These are phyloP conservation scores for Candida awuae DNA, from an alignment of 805 yeast genomes.

Conservation along the genomic window DNA sequence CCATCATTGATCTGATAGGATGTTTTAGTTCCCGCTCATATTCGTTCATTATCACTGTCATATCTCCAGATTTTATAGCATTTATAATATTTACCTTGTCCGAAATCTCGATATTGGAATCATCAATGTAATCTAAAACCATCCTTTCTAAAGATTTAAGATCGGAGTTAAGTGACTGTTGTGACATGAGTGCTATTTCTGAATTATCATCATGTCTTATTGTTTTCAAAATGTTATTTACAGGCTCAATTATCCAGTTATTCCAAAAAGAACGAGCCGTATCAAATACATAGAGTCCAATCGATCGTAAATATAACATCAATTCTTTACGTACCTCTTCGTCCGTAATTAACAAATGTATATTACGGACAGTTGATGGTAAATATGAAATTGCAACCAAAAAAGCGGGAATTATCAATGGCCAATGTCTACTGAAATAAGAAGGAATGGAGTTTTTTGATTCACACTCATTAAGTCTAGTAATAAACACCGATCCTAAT, in stretches of 20 bases:
- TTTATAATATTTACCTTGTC: constrained; percentile 30
- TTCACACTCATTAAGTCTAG: not conserved
- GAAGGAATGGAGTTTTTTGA: constrained; percentile 7
- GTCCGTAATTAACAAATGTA: constrained; percentile 34
- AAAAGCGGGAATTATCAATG: constrained; percentile 4
- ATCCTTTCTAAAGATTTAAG: constrained; percentile 75
- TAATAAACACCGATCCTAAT: not conserved
- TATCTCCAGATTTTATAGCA: constrained; percentile 62
- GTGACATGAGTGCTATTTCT: constrained; percentile 68
- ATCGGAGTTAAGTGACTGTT: constrained; percentile 71
- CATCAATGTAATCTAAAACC: constrained; percentile 65
- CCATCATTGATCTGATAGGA: constrained; percentile 56
- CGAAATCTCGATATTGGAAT: constrained; percentile 19
- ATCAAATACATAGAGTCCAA: constrained; percentile 50
- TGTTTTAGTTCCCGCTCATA: constrained; percentile 69
- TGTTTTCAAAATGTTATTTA: constrained; percentile 62
- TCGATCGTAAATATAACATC: constrained; percentile 34
- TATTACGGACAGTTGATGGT: constrained; percentile 47
- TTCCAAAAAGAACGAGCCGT: constrained; percentile 57
- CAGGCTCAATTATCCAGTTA: constrained; percentile 81
- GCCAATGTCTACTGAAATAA: constrained; percentile 11
- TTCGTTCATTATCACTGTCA: constrained; percentile 68
- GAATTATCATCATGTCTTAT: constrained; percentile 77
- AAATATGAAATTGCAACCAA: constrained; percentile 26
- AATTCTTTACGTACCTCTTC: constrained; percentile 44